These are phyloP conservation scores for Friedmanniomyces endolithicus DNA, from an alignment of 495 filamentous ascomycete genomes.

Conservation along the genomic window DNA sequence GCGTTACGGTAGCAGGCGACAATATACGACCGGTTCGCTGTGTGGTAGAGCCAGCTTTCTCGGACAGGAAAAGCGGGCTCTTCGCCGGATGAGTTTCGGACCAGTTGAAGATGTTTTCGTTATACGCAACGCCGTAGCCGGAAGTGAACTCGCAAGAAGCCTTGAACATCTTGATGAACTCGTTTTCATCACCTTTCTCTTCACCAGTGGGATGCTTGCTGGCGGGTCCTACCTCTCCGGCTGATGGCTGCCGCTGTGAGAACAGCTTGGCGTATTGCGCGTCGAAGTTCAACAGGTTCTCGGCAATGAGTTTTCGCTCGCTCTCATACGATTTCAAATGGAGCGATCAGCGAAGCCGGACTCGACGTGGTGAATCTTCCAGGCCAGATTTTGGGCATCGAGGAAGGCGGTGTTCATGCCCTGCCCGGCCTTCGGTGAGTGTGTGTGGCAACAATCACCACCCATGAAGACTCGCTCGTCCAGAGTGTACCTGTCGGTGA, in stretches of 20 bases:
- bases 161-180: conserved; percentile 55
- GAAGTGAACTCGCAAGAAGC: conserved; percentile 53
- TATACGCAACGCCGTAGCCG: conserved; percentile 53
- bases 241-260: conserved; percentile 43
- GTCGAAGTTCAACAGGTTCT: conserved; percentile 65
- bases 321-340: conserved; percentile 58
- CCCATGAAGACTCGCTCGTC: conserved; percentile 54
- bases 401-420: conserved; percentile 57
- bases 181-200: conserved; percentile 37
- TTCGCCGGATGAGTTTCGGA: conserved; percentile 57
- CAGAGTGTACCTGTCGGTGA: conserved; percentile 49
- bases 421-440: conserved; percentile 61
- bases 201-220: conserved; percentile 25
- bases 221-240: conserved; percentile 42
- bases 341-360: conserved; percentile 39
- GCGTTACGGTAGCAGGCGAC: conserved; percentile 62
- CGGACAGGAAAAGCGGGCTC: conserved; percentile 46
- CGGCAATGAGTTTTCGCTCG: conserved; percentile 56
- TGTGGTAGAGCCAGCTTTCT: conserved; percentile 43
- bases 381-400: conserved; percentile 56
- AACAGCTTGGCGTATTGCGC: conserved; percentile 33
- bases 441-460: conserved; percentile 50
- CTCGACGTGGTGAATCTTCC: conserved; percentile 56
- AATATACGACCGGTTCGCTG: conserved; percentile 59
- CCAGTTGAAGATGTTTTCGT: conserved; percentile 55